These are phyloP conservation scores for Ambrosiella xylebori DNA, from an alignment of 2,329 filamentous ascomycete species.

Conservation along the genomic window DNA sequence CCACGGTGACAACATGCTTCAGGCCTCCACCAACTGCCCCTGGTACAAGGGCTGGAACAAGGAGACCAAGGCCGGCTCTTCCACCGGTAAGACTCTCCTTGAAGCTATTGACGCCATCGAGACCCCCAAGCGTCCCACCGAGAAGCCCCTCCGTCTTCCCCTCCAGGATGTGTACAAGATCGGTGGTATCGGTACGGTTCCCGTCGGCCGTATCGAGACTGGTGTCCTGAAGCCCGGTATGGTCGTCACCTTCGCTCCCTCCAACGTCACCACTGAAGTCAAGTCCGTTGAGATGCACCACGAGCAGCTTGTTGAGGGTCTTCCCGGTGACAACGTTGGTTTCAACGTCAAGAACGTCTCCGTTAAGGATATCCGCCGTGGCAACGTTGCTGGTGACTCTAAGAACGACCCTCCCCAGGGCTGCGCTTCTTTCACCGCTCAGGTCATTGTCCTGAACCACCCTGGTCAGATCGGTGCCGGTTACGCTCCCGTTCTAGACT, in stretches of 20 bases:
- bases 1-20: slow-evolving; percentile 99
- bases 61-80: slow-evolving; percentile 68
- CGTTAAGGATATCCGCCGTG: slow-evolving; percentile 99
- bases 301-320: slow-evolving; percentile 91
- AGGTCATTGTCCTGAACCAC: slow-evolving; percentile 99
- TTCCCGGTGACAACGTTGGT: slow-evolving; percentile 98
- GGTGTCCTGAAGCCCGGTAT: slow-evolving; percentile 81
- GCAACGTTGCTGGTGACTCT: slow-evolving; percentile 98
- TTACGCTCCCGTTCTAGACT: slow-evolving; percentile 97
- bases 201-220: slow-evolving; percentile 99
- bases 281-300: slow-evolving; percentile 99
- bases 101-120: slow-evolving; percentile 98
- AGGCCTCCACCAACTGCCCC: slow-evolving; percentile 76
- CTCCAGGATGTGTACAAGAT: slow-evolving; percentile 99
- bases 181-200: slow-evolving; percentile 98
- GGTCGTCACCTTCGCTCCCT: slow-evolving; percentile 96
- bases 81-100: slow-evolving; percentile 89
- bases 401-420: slow-evolving; percentile 95
- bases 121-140: slow-evolving; percentile 76
- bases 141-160: slow-evolving; percentile 99
- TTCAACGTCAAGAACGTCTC: slow-evolving; percentile 99
- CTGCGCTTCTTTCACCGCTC: slow-evolving; percentile 90
- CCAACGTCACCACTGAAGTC: slow-evolving; percentile 99
- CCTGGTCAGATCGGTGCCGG: slow-evolving; percentile 97
- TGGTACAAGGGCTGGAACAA: slow-evolving; percentile 99